Conservation (phyloP, 2,329 filamentous ascomycete genomes). For the Coccinonectria pachysandricola region DNA sequence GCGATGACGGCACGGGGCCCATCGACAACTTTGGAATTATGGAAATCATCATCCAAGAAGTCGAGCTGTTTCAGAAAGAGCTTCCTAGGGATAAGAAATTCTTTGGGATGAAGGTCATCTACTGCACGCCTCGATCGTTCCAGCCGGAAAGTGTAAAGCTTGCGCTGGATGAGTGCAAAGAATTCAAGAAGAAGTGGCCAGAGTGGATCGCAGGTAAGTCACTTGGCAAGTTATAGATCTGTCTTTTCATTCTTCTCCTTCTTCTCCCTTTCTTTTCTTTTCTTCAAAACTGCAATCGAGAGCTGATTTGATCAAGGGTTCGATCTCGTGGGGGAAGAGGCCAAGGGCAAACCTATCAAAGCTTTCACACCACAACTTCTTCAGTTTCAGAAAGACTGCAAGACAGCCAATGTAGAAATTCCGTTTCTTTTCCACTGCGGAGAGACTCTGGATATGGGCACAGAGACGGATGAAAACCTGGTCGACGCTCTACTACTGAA, state of each 20-base stretch:
- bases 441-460: constrained; percentile 59
- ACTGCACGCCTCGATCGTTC: constrained; percentile 58
- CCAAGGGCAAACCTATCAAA: constrained; percentile 47
- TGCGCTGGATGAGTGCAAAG: constrained; percentile 51
- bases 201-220: constrained; percentile 52
- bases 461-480: constrained; percentile 56
- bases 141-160: constrained; percentile 32
- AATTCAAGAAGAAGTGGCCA: constrained; percentile 46
- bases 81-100: constrained; percentile 21
- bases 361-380: constrained; percentile 46
- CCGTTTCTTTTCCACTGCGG: constrained; percentile 71
- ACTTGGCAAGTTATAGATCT: too few species aligned
- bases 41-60: constrained; percentile 46
- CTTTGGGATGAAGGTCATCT: constrained; percentile 62
- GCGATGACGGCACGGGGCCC: constrained; percentile 40
- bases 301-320: constrained; percentile 37
- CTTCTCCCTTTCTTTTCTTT: too few species aligned
- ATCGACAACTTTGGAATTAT: constrained; percentile 51
- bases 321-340: constrained; percentile 60
- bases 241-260: too few species aligned
- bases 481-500: constrained; percentile 56
- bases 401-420: constrained; percentile 39
- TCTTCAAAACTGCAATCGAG: too few species aligned
- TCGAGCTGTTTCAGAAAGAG: constrained; percentile 34
- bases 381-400: constrained; percentile 44